Percentiles rank a stretch among this genome's conserved stretches.
phyloP scores from a whole-genome alignment of 2,329 filamentous ascomycete species.

The Sclerotinia nivalis region DNA sequence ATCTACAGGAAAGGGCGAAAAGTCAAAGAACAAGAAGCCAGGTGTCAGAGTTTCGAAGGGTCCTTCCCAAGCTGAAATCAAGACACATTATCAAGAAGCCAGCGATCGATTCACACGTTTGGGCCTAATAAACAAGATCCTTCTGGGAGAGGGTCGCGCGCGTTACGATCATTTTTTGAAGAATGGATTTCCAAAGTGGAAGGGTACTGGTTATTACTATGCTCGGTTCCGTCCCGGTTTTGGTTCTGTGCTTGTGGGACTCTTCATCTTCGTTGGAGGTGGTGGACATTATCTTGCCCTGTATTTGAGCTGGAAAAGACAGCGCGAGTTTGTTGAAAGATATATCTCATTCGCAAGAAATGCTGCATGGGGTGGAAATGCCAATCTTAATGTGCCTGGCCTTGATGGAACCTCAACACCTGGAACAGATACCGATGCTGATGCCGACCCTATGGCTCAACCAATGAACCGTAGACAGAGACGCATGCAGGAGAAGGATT shows the following conservation, averaged over 20 bases:
- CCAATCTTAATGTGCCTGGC: constrained; percentile 68
- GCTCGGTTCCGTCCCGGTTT: constrained; percentile 87
- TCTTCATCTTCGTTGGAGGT: constrained; percentile 82
- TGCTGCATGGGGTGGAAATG: constrained; percentile 78
- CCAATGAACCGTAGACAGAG: constrained; percentile 82
- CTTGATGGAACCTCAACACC: constrained; percentile 53
- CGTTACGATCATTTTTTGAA: constrained; percentile 92
- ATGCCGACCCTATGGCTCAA: constrained; percentile 50
- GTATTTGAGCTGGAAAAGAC: constrained; percentile 83
- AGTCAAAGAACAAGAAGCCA: constrained; percentile 54
- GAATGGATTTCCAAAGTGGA: constrained; percentile 95
- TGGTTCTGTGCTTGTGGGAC: constrained; percentile 76
- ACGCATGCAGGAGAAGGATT: constrained; percentile 83
- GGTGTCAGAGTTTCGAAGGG: constrained; percentile 68
- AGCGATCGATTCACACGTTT: constrained; percentile 81
- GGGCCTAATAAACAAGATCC: constrained; percentile 80
- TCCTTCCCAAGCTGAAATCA: constrained; percentile 73
- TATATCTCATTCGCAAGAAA: constrained; percentile 89
- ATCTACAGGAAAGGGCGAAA: constrained; percentile 52
- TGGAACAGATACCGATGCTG: constrained; percentile 49
- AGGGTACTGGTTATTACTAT: constrained; percentile 98
- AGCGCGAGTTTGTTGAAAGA: constrained; percentile 85
- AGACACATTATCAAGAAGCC: constrained; percentile 76
- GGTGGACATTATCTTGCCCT: constrained; percentile 84
- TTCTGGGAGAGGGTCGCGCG: constrained; percentile 76